Base-by-base conservation (phyloP, 2,329 filamentous ascomycete species). In the Pseudogymnoascus sp. region DNA sequence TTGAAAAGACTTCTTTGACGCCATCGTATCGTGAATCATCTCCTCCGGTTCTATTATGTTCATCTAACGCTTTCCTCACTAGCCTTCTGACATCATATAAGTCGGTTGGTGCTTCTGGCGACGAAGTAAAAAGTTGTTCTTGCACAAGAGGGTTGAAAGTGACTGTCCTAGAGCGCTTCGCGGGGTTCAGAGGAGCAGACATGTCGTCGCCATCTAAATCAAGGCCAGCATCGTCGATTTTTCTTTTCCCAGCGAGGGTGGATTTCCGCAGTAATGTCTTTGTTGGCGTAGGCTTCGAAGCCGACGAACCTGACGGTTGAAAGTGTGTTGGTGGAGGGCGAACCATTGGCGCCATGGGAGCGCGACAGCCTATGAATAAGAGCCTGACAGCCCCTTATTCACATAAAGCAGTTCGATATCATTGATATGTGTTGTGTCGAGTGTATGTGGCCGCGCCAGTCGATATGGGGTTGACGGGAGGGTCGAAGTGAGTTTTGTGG, bases 1-100 rank as follows among this genome's bases (percentile, higher is more conserved):
- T 63, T 14, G 61, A 60, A 37, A 87, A 84, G 4, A 83, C 74
- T 58, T 83, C 79, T 69, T 85, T 84, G 57, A 85, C 70, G 28
- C 76, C 77, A 65, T 84, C 79, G 70, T 85, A 85, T 41, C 81
- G 80, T 62, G 82, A 79, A 62, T 83, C 79, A 58, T 82, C 79
- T 37, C 81, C 81, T 37, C 57, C 57, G 1, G 57, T 6, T 39
- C 34, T 37, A 25, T 38, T 58, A 9, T 58, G 34, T 14, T 58
- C 57, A 38, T 58, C 57, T 30, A 60, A 18, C 16, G 58, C 58
- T 60, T 41, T 41, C 25, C 9, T 60, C 14, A 58, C 57, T 25
- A 38, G 22, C 6, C 57, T 25, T 30, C 57, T 58, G 3, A 39
- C 37, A 38, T 58, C 57, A n/a, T 38, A 37, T 38, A 39, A 25